Evolutionary conservation across 495 filamentous ascomycete genomes (phyloP), one percentile per base, ranked within the genome.

Genomic region (Penicillium cinerascens): DNA sequence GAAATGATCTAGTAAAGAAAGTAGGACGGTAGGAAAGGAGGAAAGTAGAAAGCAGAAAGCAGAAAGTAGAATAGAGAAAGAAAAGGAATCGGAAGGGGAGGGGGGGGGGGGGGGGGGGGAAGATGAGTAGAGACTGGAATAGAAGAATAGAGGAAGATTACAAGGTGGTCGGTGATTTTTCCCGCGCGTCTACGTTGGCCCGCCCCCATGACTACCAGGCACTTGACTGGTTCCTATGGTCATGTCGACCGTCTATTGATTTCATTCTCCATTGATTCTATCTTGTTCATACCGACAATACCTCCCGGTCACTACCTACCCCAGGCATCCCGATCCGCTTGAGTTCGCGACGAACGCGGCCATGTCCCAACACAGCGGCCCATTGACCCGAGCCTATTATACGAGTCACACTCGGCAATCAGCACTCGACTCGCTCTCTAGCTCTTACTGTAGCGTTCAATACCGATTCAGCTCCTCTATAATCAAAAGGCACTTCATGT

Each of bases 311-410:
- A 33, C 29, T 33, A 4, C 29, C 4, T 33, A 33, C 13, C 29
- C 29, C 29, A 33, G 29, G 10, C 11, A 33, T 33, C 37, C 17
- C 33, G 51, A 53, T 35, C 51, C 43, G 45, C 51, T 35, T 41
- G 22, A 15, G 11, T n/a, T n/a, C n/a, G n/a, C 6, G 37, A 53
- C 51, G 51, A 53, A 53, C 51, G 43, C 51, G 51, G 51, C 51
- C 18, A 37, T 36, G 15, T 47, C 29, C 29, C 29, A 6, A 23
- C 22, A 33, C 29, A 33, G 29, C 11, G 9, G 29, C 10, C n/a
- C n/a, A n/a, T n/a, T n/a, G n/a, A n/a, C 29, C 29, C 29, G 29
- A 11, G 29, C 10, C 8, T 33, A 4, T 1, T 33, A 33, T 33
- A 33, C 29, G 29, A 33, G 29, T 10, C 29, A 33, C 10, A 33